Base-by-base conservation (phyloP, 768 basidiomycete genomes). In the Phlebiopsis gigantea region DNA sequence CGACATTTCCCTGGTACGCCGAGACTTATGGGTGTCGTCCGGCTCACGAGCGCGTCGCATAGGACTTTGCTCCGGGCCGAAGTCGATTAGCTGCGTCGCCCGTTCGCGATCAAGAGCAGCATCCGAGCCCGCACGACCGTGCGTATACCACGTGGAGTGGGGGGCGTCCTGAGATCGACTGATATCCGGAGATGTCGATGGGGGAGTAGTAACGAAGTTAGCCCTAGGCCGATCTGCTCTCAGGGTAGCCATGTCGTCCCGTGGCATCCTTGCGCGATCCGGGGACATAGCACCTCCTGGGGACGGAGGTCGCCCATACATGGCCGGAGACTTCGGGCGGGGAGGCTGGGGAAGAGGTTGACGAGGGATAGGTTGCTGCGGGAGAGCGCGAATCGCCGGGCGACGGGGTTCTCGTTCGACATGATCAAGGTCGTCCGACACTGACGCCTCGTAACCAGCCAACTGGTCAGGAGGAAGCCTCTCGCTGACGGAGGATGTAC, bases 401-500 rank as follows among this genome's bases (percentile, higher is more conserved):
- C 76, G 72, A 50, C 72, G 67, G 47, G 71, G 64, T 53, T 83
- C 77, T 57, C 78, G 72, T 65, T 84, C 84, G 46, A 73, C 73
- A 67, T 80, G 77, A 47, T 89, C 85, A 49, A 81, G 69, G 66
- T 88, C 88, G 62, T 77, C 75, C 46, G 75, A 77, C 50, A 74
- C 71, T 15, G 79, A 76, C 24, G 84, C 85, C 56, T 91, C 87
- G 65, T 89, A 88, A n/a, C 85, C 87, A 30, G 80, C 74, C 17
- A 75, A 69, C 0, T 70, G 71, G 48, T 84, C 83, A 24, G 75
- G 75, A 34, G 76, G 77, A 10, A 75, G 64, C 5, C 78, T 79
- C 59, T 87, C 85, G 63, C 83, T 85, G 42, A 82, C 72, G 15
- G 89, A 90, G 15, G 89, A 91, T 47, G 85, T 69, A 63, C 88